Percentiles rank a stretch among this genome's conserved stretches.
Evolutionary conservation across 148 eudicot genomes (phyloP).

Genomic region (Hydrangea macrophylla): DNA sequence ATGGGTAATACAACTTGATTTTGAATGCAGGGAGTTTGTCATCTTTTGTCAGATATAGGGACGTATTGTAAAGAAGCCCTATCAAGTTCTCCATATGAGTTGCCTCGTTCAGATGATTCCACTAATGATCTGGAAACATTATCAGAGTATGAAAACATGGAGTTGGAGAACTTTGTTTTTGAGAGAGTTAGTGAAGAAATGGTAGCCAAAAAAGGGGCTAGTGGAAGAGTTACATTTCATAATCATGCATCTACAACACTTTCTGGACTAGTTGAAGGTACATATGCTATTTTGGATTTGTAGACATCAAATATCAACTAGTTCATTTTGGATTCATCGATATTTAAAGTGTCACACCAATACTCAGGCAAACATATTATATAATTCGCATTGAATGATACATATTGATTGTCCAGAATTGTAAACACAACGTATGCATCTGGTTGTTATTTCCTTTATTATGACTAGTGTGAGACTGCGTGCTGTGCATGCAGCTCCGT

Average conservation of each 20-base stretch:
- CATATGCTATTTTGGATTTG: slow-evolving; percentile 4
- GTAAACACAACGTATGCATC: too few relatives aligned
- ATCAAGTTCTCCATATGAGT: slow-evolving; percentile 46
- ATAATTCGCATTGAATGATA: too few relatives aligned
- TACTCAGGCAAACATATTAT: too few relatives aligned
- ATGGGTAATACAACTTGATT: not conserved
- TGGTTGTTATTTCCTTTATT: too few relatives aligned
- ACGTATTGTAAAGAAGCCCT: slow-evolving; percentile 61
- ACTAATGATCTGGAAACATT: slow-evolving; percentile 39
- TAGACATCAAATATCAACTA: not conserved
- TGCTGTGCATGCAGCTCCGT: too few relatives aligned
- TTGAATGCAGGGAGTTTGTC: slow-evolving; percentile 71
- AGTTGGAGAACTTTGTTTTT: slow-evolving; percentile 56
- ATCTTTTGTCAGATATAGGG: slow-evolving; percentile 70
- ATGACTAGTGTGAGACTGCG: too few relatives aligned
- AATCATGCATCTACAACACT: slow-evolving; percentile 63
- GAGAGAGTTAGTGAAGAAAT: slow-evolving; percentile 49
- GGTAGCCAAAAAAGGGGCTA: slow-evolving; percentile 46
- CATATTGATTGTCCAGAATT: too few relatives aligned
- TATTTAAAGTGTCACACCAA: too few relatives aligned
- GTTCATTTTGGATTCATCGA: too few relatives aligned
- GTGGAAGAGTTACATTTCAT: slow-evolving; percentile 54
- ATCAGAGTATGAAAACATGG: slow-evolving; percentile 70
- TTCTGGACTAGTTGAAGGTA: slow-evolving; percentile 69
- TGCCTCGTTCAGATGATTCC: slow-evolving; percentile 46